Conservation (phyloP, 108 stramenopile species). For the Nitzschia sp. region DNA sequence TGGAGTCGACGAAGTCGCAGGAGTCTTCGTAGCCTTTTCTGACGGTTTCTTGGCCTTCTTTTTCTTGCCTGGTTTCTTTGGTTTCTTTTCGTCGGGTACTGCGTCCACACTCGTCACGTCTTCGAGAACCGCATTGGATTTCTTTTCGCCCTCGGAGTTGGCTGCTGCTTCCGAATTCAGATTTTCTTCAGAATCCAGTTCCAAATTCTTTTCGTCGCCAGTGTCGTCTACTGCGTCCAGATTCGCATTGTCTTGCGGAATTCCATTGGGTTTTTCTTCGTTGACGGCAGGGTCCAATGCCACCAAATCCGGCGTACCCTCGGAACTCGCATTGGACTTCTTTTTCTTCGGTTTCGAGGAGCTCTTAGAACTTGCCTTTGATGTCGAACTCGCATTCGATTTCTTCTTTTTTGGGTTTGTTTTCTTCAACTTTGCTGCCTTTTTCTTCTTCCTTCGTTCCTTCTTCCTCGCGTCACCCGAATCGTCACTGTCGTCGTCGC, state of each 20-base stretch:
- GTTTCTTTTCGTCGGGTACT: too few species aligned
- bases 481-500: not conserved
- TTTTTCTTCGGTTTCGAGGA: not conserved
- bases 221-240: too few species aligned
- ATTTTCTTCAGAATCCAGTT: too few species aligned
- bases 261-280: not conserved
- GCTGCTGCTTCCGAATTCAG: too few species aligned
- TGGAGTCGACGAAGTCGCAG: too few species aligned
- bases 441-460: slow-evolving; percentile 9
- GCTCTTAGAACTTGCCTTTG: not conserved
- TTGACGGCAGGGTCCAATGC: too few species aligned
- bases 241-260: not conserved
- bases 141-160: too few species aligned
- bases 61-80: not conserved
- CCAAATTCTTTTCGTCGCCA: too few species aligned
- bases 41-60: slow-evolving; percentile 15
- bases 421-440: not conserved
- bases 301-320: too few species aligned
- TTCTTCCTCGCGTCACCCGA: not conserved
- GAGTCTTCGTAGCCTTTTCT: not conserved
- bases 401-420: not conserved
- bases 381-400: not conserved
- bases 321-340: not conserved
- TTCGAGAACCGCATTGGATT: too few species aligned
- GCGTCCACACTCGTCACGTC: too few species aligned